Conservation (phyloP, 352 stramenopile species). For the Pythium brachiatum region DNA sequence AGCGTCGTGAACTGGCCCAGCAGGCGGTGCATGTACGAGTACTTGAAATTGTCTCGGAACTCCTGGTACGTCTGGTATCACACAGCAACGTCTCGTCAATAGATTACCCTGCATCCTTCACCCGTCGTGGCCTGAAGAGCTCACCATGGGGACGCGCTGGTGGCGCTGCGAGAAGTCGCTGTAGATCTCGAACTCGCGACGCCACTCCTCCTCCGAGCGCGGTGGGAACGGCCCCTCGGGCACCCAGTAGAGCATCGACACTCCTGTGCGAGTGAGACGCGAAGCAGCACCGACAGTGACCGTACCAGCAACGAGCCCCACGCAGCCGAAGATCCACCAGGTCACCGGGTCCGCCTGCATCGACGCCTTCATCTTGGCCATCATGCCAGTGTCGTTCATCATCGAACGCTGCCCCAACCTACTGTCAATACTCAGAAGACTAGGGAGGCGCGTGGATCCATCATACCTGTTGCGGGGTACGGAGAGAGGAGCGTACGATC, state of each 20-base stretch:
- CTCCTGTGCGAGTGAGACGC: constrained; percentile 92
- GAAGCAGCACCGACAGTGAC: constrained; percentile 95
- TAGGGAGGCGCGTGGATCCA: too few species aligned
- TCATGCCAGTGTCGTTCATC: constrained; percentile 2
- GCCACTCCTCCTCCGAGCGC: constrained; percentile 87
- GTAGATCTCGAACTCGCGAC: constrained; percentile 93
- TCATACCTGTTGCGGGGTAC: constrained; percentile 11
- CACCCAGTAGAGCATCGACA: constrained; percentile 96
- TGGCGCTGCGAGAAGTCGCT: constrained; percentile 94
- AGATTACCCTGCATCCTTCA: too few species aligned
- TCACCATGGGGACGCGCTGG: constrained; percentile 84
- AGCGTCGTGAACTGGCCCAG: constrained; percentile 91
- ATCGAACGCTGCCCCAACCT: constrained; percentile 3
- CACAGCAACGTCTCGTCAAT: neutral
- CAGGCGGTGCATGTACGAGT: constrained; percentile 91
- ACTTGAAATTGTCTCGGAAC: constrained; percentile 96
- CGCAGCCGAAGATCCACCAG: constrained; percentile 93
- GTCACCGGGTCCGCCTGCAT: constrained; percentile 53
- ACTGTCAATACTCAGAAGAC: neutral
- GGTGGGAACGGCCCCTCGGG: constrained; percentile 82
- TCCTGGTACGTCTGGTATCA: constrained; percentile 87
- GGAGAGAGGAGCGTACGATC: constrained; percentile 4
- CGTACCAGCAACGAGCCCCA: constrained; percentile 90
- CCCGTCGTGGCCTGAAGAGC: too few species aligned
- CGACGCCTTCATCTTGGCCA: constrained; percentile 27